Evolutionary conservation across 2,329 filamentous ascomycete species (phyloP), one percentile per base, ranked within the genome.

Genomic region (Colletotrichum magnum): DNA sequence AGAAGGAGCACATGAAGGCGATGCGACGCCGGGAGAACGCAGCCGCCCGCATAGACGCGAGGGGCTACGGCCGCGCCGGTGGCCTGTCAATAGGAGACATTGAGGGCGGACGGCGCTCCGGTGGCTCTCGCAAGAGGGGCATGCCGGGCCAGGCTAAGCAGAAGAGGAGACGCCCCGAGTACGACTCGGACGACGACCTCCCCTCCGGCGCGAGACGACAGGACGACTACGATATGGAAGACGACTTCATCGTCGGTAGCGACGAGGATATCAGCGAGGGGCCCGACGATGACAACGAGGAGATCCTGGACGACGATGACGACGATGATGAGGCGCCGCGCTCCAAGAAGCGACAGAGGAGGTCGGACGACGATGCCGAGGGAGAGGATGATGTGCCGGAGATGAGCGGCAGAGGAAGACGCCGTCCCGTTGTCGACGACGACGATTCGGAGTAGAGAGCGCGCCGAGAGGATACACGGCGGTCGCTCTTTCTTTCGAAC

Each of bases 161-260:
- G 53, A 89, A 88, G 80, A 84, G 85, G 74, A 84, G 85, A 39
- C 84, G 86, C 47, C 83, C 86, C 68, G 92, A 93, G 73, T 93
- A 94, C 70, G 92, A 95, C 74, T 93, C 93, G 9, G 93, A 94
- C 74, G 92, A 94, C 73, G 92, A 93, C 68, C 84, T 90, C 43
- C 88, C 89, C 16, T 86, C 87, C 45, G 88, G 89, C 39, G 84
- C 83, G 53, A 86, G 86, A 39, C 87, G 88, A 60, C 87, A 91
- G 69, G 92, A 94, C 72, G 90, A 92, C 73, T 95, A 95, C 76
- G 93, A 95, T 71, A 87, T 92, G 76, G 92, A 92, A 41, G 93
- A 95, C 75, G 93, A 92, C 66, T 95, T 95, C 77, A 87, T 95
- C 64, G 93, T 92, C 4, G 86, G 85, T 4, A 94, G 91, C 74